Conservation (phyloP, 768 basidiomycete species). For the Leucocoprinus leucothites region DNA sequence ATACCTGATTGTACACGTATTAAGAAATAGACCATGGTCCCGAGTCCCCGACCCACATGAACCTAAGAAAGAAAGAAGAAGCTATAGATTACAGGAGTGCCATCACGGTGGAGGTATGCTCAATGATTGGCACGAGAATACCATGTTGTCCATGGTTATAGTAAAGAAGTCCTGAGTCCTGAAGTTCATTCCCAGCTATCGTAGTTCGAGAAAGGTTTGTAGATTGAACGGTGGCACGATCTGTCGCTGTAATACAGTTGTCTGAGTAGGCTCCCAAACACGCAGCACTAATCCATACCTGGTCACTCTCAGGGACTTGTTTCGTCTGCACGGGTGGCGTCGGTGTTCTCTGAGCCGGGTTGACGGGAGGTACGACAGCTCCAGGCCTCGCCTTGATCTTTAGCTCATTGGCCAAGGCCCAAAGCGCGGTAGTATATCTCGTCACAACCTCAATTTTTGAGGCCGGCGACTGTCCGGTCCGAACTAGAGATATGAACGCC, state of each 20-base stretch:
- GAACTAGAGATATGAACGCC: slow-evolving; percentile 35
- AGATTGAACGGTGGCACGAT: slow-evolving; percentile 54
- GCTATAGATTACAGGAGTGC: neutral
- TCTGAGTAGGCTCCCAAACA: neutral
- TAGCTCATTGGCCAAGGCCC: slow-evolving; percentile 52
- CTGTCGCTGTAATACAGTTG: slow-evolving; percentile 19
- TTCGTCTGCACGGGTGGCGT: slow-evolving; percentile 16
- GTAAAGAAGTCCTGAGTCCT: neutral
- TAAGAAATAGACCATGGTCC: too few species aligned
- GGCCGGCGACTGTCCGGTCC: slow-evolving; percentile 45
- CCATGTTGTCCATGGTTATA: neutral
- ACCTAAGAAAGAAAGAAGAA: neutral
- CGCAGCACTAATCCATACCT: neutral
- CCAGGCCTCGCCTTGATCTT: slow-evolving; percentile 47
- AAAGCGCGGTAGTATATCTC: slow-evolving; percentile 64
- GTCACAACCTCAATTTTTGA: slow-evolving; percentile 62
- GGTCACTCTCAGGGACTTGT: slow-evolving; percentile 7
- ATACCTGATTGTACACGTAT: too few species aligned
- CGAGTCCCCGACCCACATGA: too few species aligned
- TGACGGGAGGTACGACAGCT: slow-evolving; percentile 39
- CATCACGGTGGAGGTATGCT: too few species aligned
- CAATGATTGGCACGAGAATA: too few species aligned
- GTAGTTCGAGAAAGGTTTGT: slow-evolving; percentile 46
- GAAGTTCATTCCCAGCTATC: neutral
- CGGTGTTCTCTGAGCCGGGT: slow-evolving; percentile 3